Percentiles rank a stretch among this genome's conserved stretches.
These are phyloP conservation scores for Puccinia novopanici DNA, from an alignment of 1,284 basidiomycete genomes.

Conservation along the genomic window DNA sequence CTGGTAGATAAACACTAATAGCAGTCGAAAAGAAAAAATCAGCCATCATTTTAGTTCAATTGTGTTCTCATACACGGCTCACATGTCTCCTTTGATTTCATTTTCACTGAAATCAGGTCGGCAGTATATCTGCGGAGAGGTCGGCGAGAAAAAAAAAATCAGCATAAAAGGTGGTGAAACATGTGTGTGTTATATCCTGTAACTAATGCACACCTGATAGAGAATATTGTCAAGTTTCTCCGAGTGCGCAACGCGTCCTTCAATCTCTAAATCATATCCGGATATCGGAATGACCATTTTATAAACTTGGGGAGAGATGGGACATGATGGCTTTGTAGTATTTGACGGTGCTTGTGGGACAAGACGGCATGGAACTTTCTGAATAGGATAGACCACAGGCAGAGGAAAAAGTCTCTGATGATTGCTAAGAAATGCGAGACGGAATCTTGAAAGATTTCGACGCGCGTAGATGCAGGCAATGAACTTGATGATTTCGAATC, in stretches of 20 bases:
- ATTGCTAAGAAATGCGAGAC: background rate
- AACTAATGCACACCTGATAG: conserved; percentile 1
- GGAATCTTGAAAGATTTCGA: background rate
- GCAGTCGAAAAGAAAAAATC: background rate
- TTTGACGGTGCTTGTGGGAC: background rate
- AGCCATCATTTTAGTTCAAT: background rate
- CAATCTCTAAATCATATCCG: conserved; percentile 5
- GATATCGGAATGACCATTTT: conserved; percentile 9
- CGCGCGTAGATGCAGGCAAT: background rate
- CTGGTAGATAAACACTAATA: conserved; percentile 28
- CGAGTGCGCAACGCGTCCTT: conserved; percentile 8
- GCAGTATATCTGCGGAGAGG: background rate
- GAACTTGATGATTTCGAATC: background rate
- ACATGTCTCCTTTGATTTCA: conserved; percentile 28
- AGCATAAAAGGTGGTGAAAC: too few species aligned
- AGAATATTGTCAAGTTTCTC: background rate
- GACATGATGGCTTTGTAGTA: background rate
- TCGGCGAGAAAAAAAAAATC: background rate
- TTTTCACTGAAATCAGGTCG: background rate
- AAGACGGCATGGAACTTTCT: background rate
- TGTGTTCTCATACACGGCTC: background rate
- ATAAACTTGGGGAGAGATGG: background rate
- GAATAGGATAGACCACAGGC: background rate
- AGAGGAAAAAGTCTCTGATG: background rate
- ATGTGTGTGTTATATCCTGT: too few species aligned